Evolutionary conservation across 2,329 filamentous ascomycete species (phyloP).

Genomic region (Fusarium luffae): DNA sequence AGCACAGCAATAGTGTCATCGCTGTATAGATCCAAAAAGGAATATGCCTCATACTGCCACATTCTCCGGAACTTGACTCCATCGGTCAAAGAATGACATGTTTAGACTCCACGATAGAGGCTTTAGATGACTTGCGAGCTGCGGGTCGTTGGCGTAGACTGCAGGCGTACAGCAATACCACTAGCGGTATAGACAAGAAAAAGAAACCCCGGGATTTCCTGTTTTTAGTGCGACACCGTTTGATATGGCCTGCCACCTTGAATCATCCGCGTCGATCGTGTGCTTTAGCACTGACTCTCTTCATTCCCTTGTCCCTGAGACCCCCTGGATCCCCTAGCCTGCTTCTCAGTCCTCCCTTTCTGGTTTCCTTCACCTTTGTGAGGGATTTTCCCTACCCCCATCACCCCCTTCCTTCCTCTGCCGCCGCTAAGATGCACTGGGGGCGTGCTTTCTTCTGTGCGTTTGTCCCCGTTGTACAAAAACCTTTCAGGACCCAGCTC

Average conservation of each 20-base stretch:
- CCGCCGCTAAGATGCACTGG: neutral
- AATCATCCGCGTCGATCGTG: constrained; percentile 34
- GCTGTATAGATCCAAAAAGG: neutral
- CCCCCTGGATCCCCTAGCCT: neutral
- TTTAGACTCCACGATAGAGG: neutral
- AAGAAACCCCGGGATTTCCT: constrained; percentile 11
- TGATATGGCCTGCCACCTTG: constrained; percentile 7
- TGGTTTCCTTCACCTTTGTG: constrained; percentile 1
- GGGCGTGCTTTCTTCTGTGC: neutral
- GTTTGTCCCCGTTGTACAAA: constrained; percentile 24
- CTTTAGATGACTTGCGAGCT: constrained; percentile 8
- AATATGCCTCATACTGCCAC: constrained; percentile 1
- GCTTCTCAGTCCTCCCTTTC: neutral
- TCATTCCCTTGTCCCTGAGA: constrained; percentile 21
- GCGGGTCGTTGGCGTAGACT: neutral
- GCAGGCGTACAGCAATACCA: neutral
- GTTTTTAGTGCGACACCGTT: constrained; percentile 12
- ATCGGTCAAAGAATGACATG: neutral
- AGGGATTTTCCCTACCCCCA: constrained; percentile 25
- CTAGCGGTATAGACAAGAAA: neutral
- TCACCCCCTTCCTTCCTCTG: neutral
- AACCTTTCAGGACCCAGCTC: constrained; percentile 19
- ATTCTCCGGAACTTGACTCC: constrained; percentile 6
- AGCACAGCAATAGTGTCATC: neutral
- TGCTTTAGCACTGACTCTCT: constrained; percentile 36